phyloP scores from a whole-genome alignment of 345 rosid genomes.

The Xanthoceras sorbifolium region DNA sequence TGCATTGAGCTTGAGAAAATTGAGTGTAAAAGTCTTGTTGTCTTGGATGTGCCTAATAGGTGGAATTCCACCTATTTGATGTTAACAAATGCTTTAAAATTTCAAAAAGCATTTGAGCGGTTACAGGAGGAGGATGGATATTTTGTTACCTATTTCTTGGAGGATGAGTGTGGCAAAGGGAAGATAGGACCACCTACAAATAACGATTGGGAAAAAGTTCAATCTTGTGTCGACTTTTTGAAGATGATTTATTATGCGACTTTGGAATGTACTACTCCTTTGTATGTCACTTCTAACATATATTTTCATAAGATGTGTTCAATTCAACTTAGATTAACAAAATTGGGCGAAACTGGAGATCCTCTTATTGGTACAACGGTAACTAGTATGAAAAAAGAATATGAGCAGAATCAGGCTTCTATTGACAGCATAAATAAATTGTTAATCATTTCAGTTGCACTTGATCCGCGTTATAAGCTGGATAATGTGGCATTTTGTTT shows the following conservation, averaged over 20 bases:
- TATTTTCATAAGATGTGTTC: not conserved
- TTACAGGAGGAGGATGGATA: not conserved
- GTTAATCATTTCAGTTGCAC: not conserved
- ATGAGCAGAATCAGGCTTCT: conserved; percentile 5
- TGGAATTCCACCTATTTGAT: not conserved
- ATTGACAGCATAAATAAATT: not conserved
- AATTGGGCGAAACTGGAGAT: not conserved
- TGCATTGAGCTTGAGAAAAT: not conserved
- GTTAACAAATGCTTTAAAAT: not conserved
- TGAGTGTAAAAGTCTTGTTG: not conserved
- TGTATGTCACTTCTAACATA: not conserved
- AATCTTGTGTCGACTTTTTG: not conserved
- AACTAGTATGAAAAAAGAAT: conserved; percentile 1
- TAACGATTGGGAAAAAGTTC: not conserved
- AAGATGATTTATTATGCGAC: not conserved
- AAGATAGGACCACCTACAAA: not conserved
- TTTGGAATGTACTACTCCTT: not conserved
- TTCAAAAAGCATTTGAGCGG: not conserved
- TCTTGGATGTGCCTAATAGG: not conserved
- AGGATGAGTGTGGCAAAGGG: not conserved
- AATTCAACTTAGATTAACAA: not conserved
- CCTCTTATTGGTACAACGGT: not conserved
- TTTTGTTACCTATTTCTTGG: not conserved
- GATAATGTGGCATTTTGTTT: not conserved
- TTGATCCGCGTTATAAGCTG: conserved; percentile 9